Evolutionary conservation across 1,139 yeast species (phyloP).

Genomic region (Magnusiomyces fungicola): DNA sequence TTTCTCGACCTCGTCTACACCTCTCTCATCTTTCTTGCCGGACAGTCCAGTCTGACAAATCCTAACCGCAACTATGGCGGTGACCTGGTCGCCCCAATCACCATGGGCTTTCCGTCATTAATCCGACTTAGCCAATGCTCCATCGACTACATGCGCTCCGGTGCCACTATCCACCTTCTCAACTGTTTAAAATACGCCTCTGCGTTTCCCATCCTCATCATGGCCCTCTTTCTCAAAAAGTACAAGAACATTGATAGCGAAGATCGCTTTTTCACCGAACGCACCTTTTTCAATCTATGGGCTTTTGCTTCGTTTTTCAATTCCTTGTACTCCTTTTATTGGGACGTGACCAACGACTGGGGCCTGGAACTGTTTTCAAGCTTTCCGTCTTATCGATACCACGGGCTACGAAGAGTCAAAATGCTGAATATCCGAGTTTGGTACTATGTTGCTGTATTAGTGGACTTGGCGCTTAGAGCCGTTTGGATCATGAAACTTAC

Average conservation of each 20-base stretch:
- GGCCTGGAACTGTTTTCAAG: conserved; percentile 43
- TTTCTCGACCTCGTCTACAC: conserved; percentile 58
- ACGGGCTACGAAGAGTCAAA: conserved; percentile 14
- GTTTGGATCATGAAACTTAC: conserved; percentile 60
- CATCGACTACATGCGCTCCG: conserved; percentile 51
- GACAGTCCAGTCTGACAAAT: conserved; percentile 25
- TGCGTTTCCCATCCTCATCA: conserved; percentile 54
- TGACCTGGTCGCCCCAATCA: conserved; percentile 41
- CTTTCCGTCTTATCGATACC: conserved; percentile 14
- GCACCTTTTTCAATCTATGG: conserved; percentile 40
- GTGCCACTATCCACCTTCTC: conserved; percentile 47
- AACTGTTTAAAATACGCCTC: conserved; percentile 71
- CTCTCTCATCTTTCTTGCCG: conserved; percentile 34
- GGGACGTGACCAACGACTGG: conserved; percentile 95
- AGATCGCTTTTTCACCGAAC: conserved; percentile 21
- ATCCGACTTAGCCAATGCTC: conserved; percentile 78
- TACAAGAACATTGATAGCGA: conserved; percentile 16
- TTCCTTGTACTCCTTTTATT: conserved; percentile 68
- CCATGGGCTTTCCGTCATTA: conserved; percentile 54
- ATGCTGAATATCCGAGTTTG: conserved; percentile 23
- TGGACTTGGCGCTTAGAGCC: conserved; percentile 61
- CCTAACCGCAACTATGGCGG: conserved; percentile 33
- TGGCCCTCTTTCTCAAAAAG: conserved; percentile 23
- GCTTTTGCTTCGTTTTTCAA: conserved; percentile 48
- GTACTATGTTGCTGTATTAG: conserved; percentile 48